Conservation (phyloP, 352 stramenopile genomes). For the Elongisporangium anandrum region DNA sequence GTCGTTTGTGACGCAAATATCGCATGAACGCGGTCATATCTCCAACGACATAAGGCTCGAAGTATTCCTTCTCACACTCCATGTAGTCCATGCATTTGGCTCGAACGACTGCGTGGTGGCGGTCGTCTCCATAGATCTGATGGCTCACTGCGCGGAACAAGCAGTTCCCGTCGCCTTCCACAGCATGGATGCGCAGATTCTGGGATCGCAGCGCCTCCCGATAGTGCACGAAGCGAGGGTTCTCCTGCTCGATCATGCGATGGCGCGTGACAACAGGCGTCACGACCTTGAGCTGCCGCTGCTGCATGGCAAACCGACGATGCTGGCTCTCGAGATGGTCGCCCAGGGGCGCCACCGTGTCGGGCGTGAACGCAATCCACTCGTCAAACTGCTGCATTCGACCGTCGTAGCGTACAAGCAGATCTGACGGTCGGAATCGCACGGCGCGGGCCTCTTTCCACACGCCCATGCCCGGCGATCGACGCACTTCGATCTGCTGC, state of each 20-base stretch:
- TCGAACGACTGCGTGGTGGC: constrained; percentile 89
- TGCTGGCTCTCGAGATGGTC: constrained; percentile 48
- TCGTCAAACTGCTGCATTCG: constrained; percentile 65
- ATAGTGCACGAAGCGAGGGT: constrained; percentile 77
- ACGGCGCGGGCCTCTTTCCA: constrained; percentile 73
- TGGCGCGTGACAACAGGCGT: constrained; percentile 28
- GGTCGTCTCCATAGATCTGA: constrained; percentile 94
- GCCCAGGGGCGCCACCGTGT: constrained; percentile 45
- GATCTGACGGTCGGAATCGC: constrained; percentile 25
- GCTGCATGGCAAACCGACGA: constrained; percentile 16
- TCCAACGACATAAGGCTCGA: constrained; percentile 89
- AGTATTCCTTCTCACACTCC: constrained; percentile 90
- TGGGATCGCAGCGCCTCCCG: constrained; percentile 39
- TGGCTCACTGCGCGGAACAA: constrained; percentile 95
- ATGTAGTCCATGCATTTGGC: constrained; percentile 95
- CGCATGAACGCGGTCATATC: constrained; percentile 82
- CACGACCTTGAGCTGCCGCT: constrained; percentile 46
- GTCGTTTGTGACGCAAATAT: constrained; percentile 90
- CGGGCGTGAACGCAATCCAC: constrained; percentile 62
- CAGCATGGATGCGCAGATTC: constrained; percentile 45
- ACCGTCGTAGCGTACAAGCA: constrained; percentile 67
- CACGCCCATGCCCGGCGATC: constrained; percentile 19
- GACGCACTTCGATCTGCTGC: constrained; percentile 68
- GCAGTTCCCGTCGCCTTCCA: constrained; percentile 97
- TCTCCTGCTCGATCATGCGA: constrained; percentile 65